phyloP scores from a whole-genome alignment of 2,329 filamentous ascomycete species.

The Didymella glomerata region DNA sequence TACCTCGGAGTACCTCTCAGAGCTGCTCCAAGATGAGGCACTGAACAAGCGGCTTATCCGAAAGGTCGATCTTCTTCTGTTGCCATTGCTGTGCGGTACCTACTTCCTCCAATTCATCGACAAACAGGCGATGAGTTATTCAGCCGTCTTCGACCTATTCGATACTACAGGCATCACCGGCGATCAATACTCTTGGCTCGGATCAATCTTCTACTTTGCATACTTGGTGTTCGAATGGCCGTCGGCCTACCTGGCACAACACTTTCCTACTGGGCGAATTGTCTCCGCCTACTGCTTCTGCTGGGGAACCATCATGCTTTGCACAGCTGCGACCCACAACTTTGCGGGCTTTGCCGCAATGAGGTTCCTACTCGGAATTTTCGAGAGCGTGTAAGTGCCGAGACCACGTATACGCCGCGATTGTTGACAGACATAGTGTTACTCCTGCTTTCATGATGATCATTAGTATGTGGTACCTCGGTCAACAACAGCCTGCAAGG shows the following conservation, averaged over 20 bases:
- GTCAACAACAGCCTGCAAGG: slow-evolving; percentile 29
- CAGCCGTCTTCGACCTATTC: slow-evolving; percentile 65
- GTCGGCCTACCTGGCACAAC: slow-evolving; percentile 39
- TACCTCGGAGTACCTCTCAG: slow-evolving; percentile 53
- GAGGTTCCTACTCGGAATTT: slow-evolving; percentile 34
- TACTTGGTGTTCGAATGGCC: slow-evolving; percentile 36
- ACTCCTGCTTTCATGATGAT: slow-evolving; percentile 37
- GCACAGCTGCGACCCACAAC: slow-evolving; percentile 33
- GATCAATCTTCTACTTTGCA: slow-evolving; percentile 64
- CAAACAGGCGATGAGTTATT: slow-evolving; percentile 64
- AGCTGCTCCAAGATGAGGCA: slow-evolving; percentile 56
- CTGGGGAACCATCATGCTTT: slow-evolving; percentile 33
- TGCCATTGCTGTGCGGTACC: slow-evolving; percentile 62
- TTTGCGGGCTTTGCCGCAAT: slow-evolving; percentile 33
- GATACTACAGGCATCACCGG: slow-evolving; percentile 58
- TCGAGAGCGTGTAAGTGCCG: slow-evolving; percentile 23
- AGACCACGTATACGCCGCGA: background rate
- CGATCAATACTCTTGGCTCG: slow-evolving; percentile 63
- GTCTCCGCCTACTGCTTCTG: slow-evolving; percentile 33
- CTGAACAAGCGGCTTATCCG: slow-evolving; percentile 48
- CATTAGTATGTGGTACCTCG: slow-evolving; percentile 27
- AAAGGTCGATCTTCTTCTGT: slow-evolving; percentile 60
- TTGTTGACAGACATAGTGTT: slow-evolving; percentile 8
- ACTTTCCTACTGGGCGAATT: slow-evolving; percentile 45
- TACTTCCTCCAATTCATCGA: slow-evolving; percentile 65